These are phyloP conservation scores for Fomitiporia mediterranea DNA, from an alignment of 1,284 basidiomycete genomes.

Conservation along the genomic window DNA sequence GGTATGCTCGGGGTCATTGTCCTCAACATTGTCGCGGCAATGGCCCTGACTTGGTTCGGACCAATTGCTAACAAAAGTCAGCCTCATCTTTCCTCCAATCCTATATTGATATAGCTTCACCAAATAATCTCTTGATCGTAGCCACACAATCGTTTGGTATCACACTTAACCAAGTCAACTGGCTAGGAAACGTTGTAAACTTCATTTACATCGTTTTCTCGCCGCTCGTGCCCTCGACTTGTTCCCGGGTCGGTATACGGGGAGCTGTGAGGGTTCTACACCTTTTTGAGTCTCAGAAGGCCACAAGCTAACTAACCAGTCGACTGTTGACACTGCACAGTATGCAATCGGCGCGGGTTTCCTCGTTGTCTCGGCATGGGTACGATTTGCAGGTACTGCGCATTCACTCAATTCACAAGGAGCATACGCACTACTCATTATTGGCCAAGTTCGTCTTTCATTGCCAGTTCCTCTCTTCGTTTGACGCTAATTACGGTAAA, in stretches of 20 bases:
- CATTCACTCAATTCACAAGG: slow-evolving; percentile 41
- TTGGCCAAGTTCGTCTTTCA: slow-evolving; percentile 57
- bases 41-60: slow-evolving; percentile 71
- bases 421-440: slow-evolving; percentile 57
- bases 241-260: slow-evolving; percentile 52
- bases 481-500: neutral
- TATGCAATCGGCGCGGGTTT: slow-evolving; percentile 49
- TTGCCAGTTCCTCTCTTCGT: neutral
- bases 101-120: neutral
- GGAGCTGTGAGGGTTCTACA: slow-evolving; percentile 42
- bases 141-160: slow-evolving; percentile 57
- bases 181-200: slow-evolving; percentile 66
- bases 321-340: too few species aligned
- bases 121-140: slow-evolving; percentile 26
- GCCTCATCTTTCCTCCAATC: slow-evolving; percentile 15
- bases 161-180: slow-evolving; percentile 64
- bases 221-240: slow-evolving; percentile 49
- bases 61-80: slow-evolving; percentile 65
- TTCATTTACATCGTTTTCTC: slow-evolving; percentile 58
- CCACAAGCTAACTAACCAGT: slow-evolving; percentile 6
- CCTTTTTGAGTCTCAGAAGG: neutral
- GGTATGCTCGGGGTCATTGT: slow-evolving; percentile 61
- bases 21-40: slow-evolving; percentile 55
- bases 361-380: slow-evolving; percentile 62
- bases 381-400: slow-evolving; percentile 65